Base-by-base conservation (phyloP, 176 grass and related monocot species). In the Otatea glauca region DNA sequence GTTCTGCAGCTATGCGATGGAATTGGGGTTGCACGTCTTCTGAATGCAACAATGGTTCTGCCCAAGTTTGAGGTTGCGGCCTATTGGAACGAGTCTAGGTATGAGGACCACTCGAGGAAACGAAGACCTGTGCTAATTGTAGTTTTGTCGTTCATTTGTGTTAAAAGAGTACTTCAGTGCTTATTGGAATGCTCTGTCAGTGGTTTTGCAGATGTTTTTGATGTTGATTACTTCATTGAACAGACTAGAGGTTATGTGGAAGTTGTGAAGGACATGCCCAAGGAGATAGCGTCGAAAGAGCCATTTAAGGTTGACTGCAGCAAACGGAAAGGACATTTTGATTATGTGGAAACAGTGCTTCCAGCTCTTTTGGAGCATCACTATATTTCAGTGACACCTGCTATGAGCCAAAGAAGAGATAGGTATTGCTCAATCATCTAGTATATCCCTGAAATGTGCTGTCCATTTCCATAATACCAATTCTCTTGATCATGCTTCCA, bases 81-180 rank as follows among this genome's bases (percentile, higher is more conserved):
- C 51, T 99, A 99, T 32, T 96, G 96, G 96, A 99, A 99, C 21
- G 96, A 99, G 75, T 96, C 96, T 48, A 99, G 96, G 96, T 99
- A 94, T 53, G 67, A 10, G 23, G 44, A 29, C 32, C 37, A 66
- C 25, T 17, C 2, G 0, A 49, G 2, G 23, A 64, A 83, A 80
- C 6, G 3, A 82, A 68, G 21, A 38, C 20, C 32, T 83, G 49
- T 64, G 32, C 3, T 15, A 59, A 11, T 61, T 79, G 24, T 23
- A 10, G 14, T 77, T 74, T 13, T 84, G 42, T 78, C 37, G 49
- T 77, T 6, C n/a, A 50, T 64, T 81, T 85, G 58, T 76, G 65
- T 72, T 77, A 16, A 24, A 56, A 53, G 38, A 32, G 55, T 48
- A 17, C 60, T 20, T 39, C 49, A 5, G 53, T 76, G 65, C 90